Conservation (phyloP, 345 rosid species). For the Rhizophora mangle region DNA sequence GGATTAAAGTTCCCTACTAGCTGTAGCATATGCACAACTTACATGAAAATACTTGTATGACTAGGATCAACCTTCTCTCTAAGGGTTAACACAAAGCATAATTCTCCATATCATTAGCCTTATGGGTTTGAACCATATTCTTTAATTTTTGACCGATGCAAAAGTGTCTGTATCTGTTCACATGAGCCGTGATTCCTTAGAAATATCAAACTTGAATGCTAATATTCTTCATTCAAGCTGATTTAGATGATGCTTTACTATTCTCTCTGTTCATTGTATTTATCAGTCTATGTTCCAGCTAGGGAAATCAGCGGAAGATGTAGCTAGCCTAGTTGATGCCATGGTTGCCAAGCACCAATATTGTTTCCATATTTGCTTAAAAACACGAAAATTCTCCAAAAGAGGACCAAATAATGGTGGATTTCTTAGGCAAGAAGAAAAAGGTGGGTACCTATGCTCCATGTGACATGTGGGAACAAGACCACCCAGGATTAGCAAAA, state of each 20-base stretch:
- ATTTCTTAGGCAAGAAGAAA: constrained; percentile 20
- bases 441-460: constrained; percentile 24
- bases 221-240: constrained; percentile 16
- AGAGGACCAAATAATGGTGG: constrained; percentile 19
- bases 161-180: background rate
- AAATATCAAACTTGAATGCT: background rate
- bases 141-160: constrained; percentile 6
- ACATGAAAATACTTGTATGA: background rate
- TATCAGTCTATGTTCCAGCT: background rate
- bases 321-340: constrained; percentile 11
- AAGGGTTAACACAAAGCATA: constrained; percentile 2
- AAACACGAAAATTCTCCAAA: constrained; percentile 18
- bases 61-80: constrained; percentile 4
- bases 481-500: constrained; percentile 19
- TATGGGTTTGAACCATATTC: constrained; percentile 29
- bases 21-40: background rate
- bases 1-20: background rate
- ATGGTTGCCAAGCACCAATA: constrained; percentile 21
- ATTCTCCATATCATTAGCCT: constrained; percentile 21
- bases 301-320: background rate
- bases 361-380: constrained; percentile 27
- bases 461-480: constrained; percentile 28
- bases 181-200: background rate
- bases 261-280: background rate
- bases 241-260: too few relatives aligned